Conservation (phyloP, 805 yeast genomes). For the Candida railenensis region DNA sequence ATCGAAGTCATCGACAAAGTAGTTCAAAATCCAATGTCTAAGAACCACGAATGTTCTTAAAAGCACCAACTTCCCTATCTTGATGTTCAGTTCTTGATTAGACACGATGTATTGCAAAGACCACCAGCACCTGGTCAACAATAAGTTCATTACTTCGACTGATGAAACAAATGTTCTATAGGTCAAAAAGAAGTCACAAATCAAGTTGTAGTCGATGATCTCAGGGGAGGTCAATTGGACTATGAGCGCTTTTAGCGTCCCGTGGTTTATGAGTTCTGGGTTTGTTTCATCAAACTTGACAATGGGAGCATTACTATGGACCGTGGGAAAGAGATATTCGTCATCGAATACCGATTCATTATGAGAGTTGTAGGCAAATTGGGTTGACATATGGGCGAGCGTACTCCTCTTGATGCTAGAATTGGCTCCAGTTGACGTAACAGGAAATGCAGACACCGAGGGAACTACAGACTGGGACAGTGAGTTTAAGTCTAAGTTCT, state of each 20-base stretch:
- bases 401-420: conserved; percentile 5
- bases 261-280: conserved; percentile 33
- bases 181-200: conserved; percentile 85
- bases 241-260: conserved; percentile 46
- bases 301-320: conserved; percentile 15
- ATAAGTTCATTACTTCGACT: conserved; percentile 55
- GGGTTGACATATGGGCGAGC: conserved; percentile 8
- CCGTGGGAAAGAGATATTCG: conserved; percentile 28
- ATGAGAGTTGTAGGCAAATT: conserved; percentile 31
- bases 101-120: conserved; percentile 48
- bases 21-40: conserved; percentile 88
- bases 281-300: conserved; percentile 36
- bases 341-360: conserved; percentile 40
- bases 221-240: conserved; percentile 71
- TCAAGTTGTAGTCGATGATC: conserved; percentile 69
- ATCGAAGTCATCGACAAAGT: conserved; percentile 76
- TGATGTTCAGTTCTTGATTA: conserved; percentile 19
- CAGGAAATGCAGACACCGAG: neutral
- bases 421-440: neutral
- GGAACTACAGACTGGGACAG: neutral
- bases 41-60: conserved; percentile 83
- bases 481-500: neutral
- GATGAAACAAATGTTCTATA: conserved; percentile 68
- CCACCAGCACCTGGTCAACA: conserved; percentile 73
- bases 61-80: conserved; percentile 63